Conservation (phyloP, 1,284 basidiomycete species). For the Bondarzewia mesenterica region DNA sequence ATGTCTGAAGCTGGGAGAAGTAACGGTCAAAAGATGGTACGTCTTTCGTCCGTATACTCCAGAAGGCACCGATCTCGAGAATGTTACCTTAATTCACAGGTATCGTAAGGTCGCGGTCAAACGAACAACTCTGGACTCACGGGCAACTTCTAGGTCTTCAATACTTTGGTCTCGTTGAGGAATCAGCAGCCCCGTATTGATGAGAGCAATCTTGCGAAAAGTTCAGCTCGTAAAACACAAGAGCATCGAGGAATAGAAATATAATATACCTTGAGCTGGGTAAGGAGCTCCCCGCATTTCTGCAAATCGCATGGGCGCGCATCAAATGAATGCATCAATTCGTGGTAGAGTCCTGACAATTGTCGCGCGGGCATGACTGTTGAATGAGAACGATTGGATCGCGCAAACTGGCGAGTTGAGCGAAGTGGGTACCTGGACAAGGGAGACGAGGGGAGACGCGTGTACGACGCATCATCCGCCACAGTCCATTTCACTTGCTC, state of each 20-base stretch:
- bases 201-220: constrained; percentile 58
- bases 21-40: constrained; percentile 93
- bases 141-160: constrained; percentile 61
- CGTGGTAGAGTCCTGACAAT: constrained; percentile 53
- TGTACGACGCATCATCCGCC: constrained; percentile 39
- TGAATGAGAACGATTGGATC: no score
- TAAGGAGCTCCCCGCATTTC: constrained; percentile 52
- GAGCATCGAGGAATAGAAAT: neutral
- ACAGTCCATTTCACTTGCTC: constrained; percentile 14
- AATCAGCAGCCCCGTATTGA: constrained; percentile 69
- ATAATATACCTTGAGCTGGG: constrained; percentile 61
- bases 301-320: constrained; percentile 57
- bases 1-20: constrained; percentile 86
- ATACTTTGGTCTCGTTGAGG: constrained; percentile 51
- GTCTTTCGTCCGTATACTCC: constrained; percentile 83
- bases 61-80: constrained; percentile 92
- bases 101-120: neutral
- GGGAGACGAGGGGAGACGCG: no score
- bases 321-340: constrained; percentile 54
- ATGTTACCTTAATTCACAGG: constrained; percentile 63
- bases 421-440: no score
- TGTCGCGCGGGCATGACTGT: constrained; percentile 40
- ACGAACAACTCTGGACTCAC: constrained; percentile 32
- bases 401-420: no score
- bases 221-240: neutral